Base-by-base conservation (phyloP, 495 filamentous ascomycete species). In the Pyronema domesticum region DNA sequence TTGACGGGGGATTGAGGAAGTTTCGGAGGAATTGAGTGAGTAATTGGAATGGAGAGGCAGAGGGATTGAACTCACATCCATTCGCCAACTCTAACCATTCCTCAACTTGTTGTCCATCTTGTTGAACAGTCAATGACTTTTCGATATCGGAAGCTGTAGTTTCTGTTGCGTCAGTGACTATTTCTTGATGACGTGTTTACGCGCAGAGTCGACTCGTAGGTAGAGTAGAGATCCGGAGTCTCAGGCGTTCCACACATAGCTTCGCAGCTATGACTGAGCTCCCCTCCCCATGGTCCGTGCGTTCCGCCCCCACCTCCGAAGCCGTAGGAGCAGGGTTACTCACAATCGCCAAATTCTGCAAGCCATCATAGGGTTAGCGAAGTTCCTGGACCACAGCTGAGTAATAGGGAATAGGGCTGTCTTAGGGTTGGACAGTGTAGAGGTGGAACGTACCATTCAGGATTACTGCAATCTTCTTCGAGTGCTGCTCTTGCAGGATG, bases 51-150 rank as follows among this genome's bases (percentile, higher is more conserved):
- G 23, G 23, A 5, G 23, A 2, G 5, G 30, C 23, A 52, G 37
- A 35, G 17, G 5, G 4, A n/a, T n/a, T 42, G 39, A 54, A 54
- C 63, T 56, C 46, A 71, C 91, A 98, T 55, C 91, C 91, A 63
- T 98, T 98, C 44, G 83, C 86, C 47, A 98, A 80, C 58, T 94
- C 86, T 46, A 96, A 79, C 89, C 89, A 95, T 70, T 95, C 88
- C 60, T 91, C 82, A 2, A 89, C 84, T 67, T 89, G 76, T 57
- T 89, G 79, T 49, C 85, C 87, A 58, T 80, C 82, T 66, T 88
- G 78, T 64, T 83, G 88, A 59, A 95, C 76, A 6, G 87, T 95
- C 55, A 96, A 72, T 42, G 85, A 83, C 65, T 94, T 94, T 64
- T 98, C 89, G 60, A 98, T 94, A 65, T 95, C 89, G 62, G 83